A percentile compares a stretch with the other conserved stretches of the same genome.
phyloP scores from a whole-genome alignment of 352 stramenopile species.

The Pythium aphanidermatum region DNA sequence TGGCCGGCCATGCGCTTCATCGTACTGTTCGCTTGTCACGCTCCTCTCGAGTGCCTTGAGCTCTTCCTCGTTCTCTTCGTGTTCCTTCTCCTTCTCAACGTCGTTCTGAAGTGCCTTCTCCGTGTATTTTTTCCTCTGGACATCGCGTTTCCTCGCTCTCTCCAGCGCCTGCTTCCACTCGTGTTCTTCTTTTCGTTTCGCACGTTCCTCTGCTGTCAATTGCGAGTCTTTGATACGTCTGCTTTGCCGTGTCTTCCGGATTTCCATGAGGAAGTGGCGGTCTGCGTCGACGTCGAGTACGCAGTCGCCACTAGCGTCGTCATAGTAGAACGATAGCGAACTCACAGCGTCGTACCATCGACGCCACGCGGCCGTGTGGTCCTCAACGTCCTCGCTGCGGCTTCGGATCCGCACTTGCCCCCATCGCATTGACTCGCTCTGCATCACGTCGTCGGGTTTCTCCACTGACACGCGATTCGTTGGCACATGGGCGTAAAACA shows the following conservation, averaged over 20 bases:
- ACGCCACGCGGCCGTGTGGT: slow-evolving; percentile 32
- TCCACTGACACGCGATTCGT: slow-evolving; percentile 35
- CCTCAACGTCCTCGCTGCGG: slow-evolving; percentile 62
- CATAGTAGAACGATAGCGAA: slow-evolving; percentile 59
- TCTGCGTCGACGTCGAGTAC: slow-evolving; percentile 49
- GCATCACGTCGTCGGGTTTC: slow-evolving; percentile 46
- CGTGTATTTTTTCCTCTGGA: slow-evolving; percentile 14
- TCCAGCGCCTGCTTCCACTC: slow-evolving; percentile 61
- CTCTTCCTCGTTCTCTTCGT: slow-evolving; percentile 25
- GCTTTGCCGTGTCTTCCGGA: slow-evolving; percentile 13
- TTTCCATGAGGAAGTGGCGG: slow-evolving; percentile 27
- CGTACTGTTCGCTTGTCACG: slow-evolving; percentile 52
- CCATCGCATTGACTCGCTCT: slow-evolving; percentile 45
- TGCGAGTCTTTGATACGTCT: slow-evolving; percentile 13
- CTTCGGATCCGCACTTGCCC: slow-evolving; percentile 41
- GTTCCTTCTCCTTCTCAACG: slow-evolving; percentile 12
- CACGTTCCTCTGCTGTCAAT: slow-evolving; percentile 16
- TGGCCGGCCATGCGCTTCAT: slow-evolving; percentile 23
- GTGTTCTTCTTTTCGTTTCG: slow-evolving; percentile 39
- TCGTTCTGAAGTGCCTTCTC: slow-evolving; percentile 18
- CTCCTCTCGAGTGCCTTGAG: slow-evolving; percentile 41
- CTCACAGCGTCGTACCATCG: slow-evolving; percentile 53
- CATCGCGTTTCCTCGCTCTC: slow-evolving; percentile 35
- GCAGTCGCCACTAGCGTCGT: slow-evolving; percentile 55
- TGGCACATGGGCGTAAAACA: slow-evolving; percentile 42